Evolutionary conservation across 495 filamentous ascomycete species (phyloP).

Genomic region (Amorphotheca resinae): DNA sequence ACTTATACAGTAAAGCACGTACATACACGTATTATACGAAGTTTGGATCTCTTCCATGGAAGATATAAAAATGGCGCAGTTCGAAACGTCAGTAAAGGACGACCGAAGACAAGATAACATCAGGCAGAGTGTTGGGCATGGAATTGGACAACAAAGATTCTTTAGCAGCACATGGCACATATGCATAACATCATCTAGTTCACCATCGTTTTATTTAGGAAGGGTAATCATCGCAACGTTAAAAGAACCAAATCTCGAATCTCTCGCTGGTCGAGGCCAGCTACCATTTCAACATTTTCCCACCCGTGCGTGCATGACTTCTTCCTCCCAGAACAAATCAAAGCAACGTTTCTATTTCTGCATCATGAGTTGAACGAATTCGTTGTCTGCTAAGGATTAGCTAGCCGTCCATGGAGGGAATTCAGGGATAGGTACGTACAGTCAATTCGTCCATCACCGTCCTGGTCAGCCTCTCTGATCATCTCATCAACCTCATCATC

Average conservation of each 20-base stretch:
- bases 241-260: conserved; percentile 4
- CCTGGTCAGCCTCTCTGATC: conserved; percentile 98
- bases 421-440: conserved; percentile 41
- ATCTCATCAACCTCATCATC: conserved; percentile 99
- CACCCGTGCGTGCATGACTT: conserved; percentile 5
- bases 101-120: too few species aligned
- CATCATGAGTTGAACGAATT: conserved; percentile 99
- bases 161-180: background rate
- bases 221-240: conserved; percentile 16
- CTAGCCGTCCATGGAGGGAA: background rate
- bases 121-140: too few species aligned
- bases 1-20: too few species aligned
- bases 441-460: conserved; percentile 90
- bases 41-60: too few species aligned
- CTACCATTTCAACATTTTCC: conserved; percentile 1
- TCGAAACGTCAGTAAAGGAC: too few species aligned
- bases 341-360: conserved; percentile 66
- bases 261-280: too few species aligned
- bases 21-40: too few species aligned
- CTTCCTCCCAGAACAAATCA: conserved; percentile 1
- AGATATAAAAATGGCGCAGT: too few species aligned
- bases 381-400: conserved; percentile 62
- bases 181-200: conserved; percentile 2
- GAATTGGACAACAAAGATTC: too few species aligned
- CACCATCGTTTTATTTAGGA: conserved; percentile 10